phyloP scores from a whole-genome alignment of 2,329 filamentous ascomycete species.

The Phyllosticta citriasiana region DNA sequence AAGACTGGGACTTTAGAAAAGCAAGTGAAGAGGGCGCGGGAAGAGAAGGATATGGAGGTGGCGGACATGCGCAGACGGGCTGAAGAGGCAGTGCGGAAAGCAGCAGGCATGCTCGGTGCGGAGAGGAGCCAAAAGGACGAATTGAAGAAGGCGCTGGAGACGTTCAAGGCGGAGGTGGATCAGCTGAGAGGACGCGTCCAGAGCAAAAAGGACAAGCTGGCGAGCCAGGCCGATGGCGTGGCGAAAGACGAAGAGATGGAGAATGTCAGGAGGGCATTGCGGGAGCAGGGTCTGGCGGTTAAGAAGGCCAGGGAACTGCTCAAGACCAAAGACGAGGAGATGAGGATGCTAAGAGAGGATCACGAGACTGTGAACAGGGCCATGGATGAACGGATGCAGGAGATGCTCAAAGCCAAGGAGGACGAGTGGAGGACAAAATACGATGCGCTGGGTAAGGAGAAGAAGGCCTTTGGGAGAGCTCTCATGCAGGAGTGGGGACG shows the following conservation, averaged over 20 bases:
- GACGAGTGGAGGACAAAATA: slow-evolving; percentile 3
- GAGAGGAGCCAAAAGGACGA: slow-evolving; percentile 5
- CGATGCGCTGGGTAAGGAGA: slow-evolving; percentile 18
- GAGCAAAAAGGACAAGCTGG: background rate
- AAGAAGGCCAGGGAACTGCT: background rate
- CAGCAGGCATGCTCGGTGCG: background rate
- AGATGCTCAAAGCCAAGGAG: background rate
- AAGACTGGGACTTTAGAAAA: background rate
- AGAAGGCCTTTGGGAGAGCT: slow-evolving; percentile 32
- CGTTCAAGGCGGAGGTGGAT: slow-evolving; percentile 2
- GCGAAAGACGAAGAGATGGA: slow-evolving; percentile 1
- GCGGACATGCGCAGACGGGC: background rate
- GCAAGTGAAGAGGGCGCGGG: background rate
- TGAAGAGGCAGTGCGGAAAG: slow-evolving; percentile 3
- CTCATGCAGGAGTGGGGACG: slow-evolving; percentile 79
- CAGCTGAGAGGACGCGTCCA: background rate
- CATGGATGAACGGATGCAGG: slow-evolving; percentile 8
- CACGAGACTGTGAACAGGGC: background rate
- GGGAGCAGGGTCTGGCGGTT: background rate
- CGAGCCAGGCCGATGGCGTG: background rate
- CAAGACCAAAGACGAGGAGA: background rate
- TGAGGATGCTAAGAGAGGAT: background rate
- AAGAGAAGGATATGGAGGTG: background rate
- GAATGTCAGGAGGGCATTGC: background rate
- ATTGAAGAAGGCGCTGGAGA: background rate